phyloP scores from a whole-genome alignment of 2,329 filamentous ascomycete species.

The Ophiocordyceps camponoti-floridani region DNA sequence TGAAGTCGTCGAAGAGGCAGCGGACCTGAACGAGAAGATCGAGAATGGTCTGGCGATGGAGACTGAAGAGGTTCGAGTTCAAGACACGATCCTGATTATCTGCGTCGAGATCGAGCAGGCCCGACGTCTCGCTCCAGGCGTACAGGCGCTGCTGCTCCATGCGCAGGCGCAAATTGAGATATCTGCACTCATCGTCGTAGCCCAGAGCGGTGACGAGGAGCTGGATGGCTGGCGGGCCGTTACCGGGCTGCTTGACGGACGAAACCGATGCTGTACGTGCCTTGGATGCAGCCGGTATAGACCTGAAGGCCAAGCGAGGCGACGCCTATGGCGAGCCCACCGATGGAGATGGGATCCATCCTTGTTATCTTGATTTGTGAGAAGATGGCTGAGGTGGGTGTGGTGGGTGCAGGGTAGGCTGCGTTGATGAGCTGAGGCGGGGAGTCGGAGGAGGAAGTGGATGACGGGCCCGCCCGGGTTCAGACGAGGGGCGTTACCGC shows the following conservation, averaged over 20 bases:
- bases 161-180: conserved; percentile 27
- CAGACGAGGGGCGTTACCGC: too few species aligned
- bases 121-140: conserved; percentile 30
- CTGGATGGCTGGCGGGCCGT: conserved; percentile 20
- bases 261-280: conserved; percentile 5
- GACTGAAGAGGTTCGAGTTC: conserved; percentile 26
- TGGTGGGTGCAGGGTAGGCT: neutral
- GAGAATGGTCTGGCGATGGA: conserved; percentile 29
- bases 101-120: conserved; percentile 23
- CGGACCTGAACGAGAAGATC: conserved; percentile 28
- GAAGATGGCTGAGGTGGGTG: neutral
- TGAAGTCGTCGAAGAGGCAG: conserved; percentile 27
- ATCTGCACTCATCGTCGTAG: conserved; percentile 28
- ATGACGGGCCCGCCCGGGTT: too few species aligned
- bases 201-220: conserved; percentile 27
- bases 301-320: conserved; percentile 26
- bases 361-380: too few species aligned
- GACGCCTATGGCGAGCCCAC: conserved; percentile 24
- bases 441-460: too few species aligned
- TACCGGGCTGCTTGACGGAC: neutral
- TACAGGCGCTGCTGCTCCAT: conserved; percentile 32
- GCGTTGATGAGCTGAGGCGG: too few species aligned
- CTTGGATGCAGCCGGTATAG: conserved; percentile 27
- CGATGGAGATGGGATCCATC: conserved; percentile 25
- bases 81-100: conserved; percentile 22